Conservation (phyloP, 169 alveolate species). For the Cryptosporidium sp. region DNA sequence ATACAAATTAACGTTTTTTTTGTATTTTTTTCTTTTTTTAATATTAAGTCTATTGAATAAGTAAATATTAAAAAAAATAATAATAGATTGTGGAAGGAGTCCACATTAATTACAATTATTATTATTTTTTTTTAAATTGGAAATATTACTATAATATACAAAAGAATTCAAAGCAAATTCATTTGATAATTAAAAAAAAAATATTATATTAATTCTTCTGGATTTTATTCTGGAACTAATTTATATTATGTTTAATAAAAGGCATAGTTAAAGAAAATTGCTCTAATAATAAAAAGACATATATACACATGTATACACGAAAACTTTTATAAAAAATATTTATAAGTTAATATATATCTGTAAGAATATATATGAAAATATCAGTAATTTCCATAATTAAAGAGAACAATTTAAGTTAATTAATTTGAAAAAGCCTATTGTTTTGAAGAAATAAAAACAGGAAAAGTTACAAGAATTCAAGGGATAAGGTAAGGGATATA, state of each 20-base stretch:
- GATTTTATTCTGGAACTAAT: neutral
- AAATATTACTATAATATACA: neutral
- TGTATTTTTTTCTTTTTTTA: neutral
- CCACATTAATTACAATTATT: slow-evolving; percentile 10
- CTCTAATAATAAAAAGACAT: neutral
- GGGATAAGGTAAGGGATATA: slow-evolving; percentile 71
- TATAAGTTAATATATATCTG: neutral
- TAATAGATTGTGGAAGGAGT: slow-evolving; percentile 26
- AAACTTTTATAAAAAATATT: neutral
- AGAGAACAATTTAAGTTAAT: slow-evolving; percentile 6
- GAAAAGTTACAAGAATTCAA: neutral
- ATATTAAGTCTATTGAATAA: neutral
- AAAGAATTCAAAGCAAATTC: neutral
- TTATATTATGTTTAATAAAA: neutral
- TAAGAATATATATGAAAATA: neutral
- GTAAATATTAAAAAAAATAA: neutral
- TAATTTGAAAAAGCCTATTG: neutral
- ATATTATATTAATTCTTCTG: neutral
- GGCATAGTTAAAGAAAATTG: neutral
- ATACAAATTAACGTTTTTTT: slow-evolving; percentile 22
- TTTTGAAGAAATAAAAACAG: neutral
- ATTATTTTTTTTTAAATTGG: neutral
- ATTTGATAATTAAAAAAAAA: neutral
- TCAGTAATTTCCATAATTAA: slow-evolving; percentile 1
- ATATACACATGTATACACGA: neutral